phyloP scores from a whole-genome alignment of 2,329 filamentous ascomycete genomes.

The Penicillium griseofulvum region DNA sequence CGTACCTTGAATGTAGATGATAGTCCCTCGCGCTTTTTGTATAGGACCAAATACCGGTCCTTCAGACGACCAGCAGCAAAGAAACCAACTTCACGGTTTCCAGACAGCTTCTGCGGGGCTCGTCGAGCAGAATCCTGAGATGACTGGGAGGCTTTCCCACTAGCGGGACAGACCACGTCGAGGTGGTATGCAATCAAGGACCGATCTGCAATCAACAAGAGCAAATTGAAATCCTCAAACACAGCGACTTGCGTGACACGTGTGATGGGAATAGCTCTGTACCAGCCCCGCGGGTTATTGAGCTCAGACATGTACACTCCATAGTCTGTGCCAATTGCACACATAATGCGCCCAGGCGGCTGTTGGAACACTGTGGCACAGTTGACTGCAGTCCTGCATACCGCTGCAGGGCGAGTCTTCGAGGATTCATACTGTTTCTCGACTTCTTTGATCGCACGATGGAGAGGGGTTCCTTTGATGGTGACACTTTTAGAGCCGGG shows the following conservation, averaged over 20 bases:
- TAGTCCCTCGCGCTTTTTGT: conserved; percentile 91
- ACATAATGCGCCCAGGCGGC: conserved; percentile 77
- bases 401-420: conserved; percentile 67
- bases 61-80: conserved; percentile 97
- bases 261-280: conserved; percentile 71
- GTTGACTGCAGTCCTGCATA: conserved; percentile 84
- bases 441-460: conserved; percentile 84
- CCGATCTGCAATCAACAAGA: conserved; percentile 87
- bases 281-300: conserved; percentile 87
- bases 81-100: conserved; percentile 89
- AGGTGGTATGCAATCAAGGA: conserved; percentile 90
- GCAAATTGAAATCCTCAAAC: conserved; percentile 91
- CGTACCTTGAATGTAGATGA: conserved; percentile 80
- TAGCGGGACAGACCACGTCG: conserved; percentile 68
- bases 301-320: conserved; percentile 89
- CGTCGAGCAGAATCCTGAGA: conserved; percentile 68
- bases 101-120: conserved; percentile 86
- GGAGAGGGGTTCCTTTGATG: conserved; percentile 86
- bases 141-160: conserved; percentile 48
- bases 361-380: conserved; percentile 86
- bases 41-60: conserved; percentile 89
- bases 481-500: conserved; percentile 66
- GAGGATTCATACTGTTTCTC: conserved; percentile 67
- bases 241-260: conserved; percentile 91
- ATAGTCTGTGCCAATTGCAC: conserved; percentile 92